A percentile compares a stretch with the other conserved stretches of the same genome.
Conservation (phyloP, 2,329 filamentous ascomycete genomes). For the Talaromyces sp. region DNA sequence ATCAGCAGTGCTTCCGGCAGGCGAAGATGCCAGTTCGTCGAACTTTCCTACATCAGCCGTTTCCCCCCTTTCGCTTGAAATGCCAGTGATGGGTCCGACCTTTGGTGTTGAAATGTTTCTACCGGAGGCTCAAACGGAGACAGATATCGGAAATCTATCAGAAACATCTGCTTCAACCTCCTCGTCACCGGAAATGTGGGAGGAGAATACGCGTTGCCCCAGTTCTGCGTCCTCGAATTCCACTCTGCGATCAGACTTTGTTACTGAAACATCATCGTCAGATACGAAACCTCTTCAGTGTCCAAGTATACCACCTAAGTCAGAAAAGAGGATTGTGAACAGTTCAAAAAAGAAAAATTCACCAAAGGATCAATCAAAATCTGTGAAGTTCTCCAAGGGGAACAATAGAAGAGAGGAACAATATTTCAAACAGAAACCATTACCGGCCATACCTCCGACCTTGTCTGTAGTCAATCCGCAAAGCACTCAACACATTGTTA, state of each 20-base stretch:
- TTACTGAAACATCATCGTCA: not conserved
- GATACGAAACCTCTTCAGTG: not conserved
- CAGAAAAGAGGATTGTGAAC: conserved; percentile 25
- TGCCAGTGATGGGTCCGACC: conserved; percentile 6
- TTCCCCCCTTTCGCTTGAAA: conserved; percentile 23
- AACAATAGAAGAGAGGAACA: not conserved
- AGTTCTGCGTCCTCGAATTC: conserved; percentile 14
- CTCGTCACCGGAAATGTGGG: conserved; percentile 16
- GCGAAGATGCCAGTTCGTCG: conserved; percentile 22
- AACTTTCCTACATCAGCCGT: conserved; percentile 22
- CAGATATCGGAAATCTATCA: not conserved
- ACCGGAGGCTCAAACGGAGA: not conserved
- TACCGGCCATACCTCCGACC: conserved; percentile 33
- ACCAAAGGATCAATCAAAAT: not conserved
- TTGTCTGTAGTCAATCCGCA: conserved; percentile 14
- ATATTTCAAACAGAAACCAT: conserved; percentile 39
- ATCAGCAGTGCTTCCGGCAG: not conserved
- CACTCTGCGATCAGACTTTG: conserved; percentile 1
- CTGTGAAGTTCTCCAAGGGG: not conserved
- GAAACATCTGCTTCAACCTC: conserved; percentile 26
- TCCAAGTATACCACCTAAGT: conserved; percentile 20
- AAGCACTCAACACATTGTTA: conserved; percentile 9
- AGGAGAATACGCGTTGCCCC: not conserved
- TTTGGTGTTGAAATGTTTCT: conserved; percentile 16
- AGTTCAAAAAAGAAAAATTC: not conserved